Conservation (phyloP, 768 basidiomycete species). For the Crassisporium funariophilum region DNA sequence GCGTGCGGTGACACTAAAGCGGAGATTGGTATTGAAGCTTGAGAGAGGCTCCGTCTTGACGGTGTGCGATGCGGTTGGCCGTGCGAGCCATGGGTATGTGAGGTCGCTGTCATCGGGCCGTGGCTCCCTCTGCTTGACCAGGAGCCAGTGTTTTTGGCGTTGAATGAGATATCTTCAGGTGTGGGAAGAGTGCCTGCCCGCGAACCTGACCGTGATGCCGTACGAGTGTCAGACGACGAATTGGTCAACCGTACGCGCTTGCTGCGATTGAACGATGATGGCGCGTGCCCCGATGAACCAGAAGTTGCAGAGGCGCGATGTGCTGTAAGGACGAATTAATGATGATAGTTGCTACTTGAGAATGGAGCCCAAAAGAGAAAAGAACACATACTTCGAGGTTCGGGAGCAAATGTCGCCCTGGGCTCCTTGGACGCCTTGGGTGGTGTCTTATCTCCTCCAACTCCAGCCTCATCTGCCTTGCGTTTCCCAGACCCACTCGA, state of each 20-base stretch:
- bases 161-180: constrained; percentile 32
- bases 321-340: constrained; percentile 36
- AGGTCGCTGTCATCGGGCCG: constrained; percentile 20
- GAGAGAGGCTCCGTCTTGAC: constrained; percentile 61
- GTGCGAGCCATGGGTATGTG: constrained; percentile 23
- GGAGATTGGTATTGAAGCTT: constrained; percentile 77
- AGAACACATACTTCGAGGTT: constrained; percentile 56
- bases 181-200: constrained; percentile 25
- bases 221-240: constrained; percentile 38
- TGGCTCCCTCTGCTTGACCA: constrained; percentile 43
- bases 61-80: constrained; percentile 32
- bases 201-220: constrained; percentile 42
- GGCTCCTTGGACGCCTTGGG: constrained; percentile 59
- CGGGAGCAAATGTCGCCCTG: constrained; percentile 63
- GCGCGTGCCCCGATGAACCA: constrained; percentile 54
- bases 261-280: constrained; percentile 67
- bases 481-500: constrained; percentile 56
- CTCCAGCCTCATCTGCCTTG: constrained; percentile 66
- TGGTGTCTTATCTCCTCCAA: constrained; percentile 60
- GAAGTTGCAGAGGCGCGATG: constrained; percentile 54
- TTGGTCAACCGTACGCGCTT: constrained; percentile 68
- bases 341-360: constrained; percentile 18
- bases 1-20: constrained; percentile 79
- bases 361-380: constrained; percentile 6
- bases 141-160: constrained; percentile 47